These are phyloP conservation scores for Fraxinus albicans DNA, from an alignment of 305 asterid genomes.

Conservation along the genomic window DNA sequence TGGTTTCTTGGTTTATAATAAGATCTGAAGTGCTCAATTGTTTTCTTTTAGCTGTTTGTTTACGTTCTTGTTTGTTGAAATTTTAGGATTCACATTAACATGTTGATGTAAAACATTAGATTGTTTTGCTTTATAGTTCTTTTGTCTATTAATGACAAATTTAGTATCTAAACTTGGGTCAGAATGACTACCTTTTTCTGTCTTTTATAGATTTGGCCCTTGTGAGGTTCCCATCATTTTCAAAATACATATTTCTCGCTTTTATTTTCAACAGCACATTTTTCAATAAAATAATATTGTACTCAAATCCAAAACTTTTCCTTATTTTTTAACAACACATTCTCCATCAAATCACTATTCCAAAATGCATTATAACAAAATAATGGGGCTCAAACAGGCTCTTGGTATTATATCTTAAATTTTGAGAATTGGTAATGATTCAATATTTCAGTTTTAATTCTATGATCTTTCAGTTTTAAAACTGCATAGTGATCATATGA, in stretches of 20 bases:
- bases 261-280: background rate
- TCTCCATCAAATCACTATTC: no score
- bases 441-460: slow-evolving; percentile 1
- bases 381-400: no score
- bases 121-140: background rate
- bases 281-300: no score
- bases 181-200: background rate
- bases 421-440: background rate
- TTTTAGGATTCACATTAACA: background rate
- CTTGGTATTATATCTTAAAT: background rate
- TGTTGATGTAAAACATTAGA: background rate
- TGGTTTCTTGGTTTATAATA: background rate
- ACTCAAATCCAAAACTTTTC: no score
- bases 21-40: background rate
- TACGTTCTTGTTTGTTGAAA: slow-evolving; percentile 1
- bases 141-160: slow-evolving; percentile 3
- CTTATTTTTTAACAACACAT: no score
- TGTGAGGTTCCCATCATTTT: background rate
- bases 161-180: slow-evolving; percentile 5
- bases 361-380: no score
- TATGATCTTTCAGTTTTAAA: background rate
- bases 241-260: background rate
- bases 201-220: background rate
- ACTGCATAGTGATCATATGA: background rate
- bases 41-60: background rate